phyloP scores from a whole-genome alignment of 1,284 basidiomycete genomes.

The Trichosporon asahii region DNA sequence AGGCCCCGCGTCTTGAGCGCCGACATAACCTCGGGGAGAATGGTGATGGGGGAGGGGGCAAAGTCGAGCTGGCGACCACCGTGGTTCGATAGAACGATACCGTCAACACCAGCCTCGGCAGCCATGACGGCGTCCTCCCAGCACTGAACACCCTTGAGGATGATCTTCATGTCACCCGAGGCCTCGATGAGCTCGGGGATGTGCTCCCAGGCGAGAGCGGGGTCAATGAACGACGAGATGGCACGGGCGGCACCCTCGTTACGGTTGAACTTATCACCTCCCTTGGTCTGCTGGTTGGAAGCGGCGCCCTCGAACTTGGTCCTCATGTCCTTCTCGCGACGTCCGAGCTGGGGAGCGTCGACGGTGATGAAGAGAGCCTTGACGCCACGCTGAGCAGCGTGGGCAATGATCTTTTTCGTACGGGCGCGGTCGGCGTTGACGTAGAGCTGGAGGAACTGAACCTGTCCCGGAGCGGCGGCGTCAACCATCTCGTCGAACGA shows the following conservation, averaged over 20 bases:
- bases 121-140: constrained; percentile 92
- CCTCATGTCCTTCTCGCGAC: constrained; percentile 93
- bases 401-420: constrained; percentile 76
- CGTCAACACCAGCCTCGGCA: constrained; percentile 74
- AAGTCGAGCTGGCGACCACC: constrained; percentile 84
- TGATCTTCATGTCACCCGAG: constrained; percentile 79
- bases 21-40: constrained; percentile 79
- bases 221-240: constrained; percentile 95
- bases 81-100: constrained; percentile 64
- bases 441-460: constrained; percentile 77
- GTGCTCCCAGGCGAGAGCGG: constrained; percentile 80
- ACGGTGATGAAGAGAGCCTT: constrained; percentile 85
- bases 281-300: constrained; percentile 60
- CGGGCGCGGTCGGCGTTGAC: constrained; percentile 80
- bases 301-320: constrained; percentile 89
- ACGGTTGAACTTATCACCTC: constrained; percentile 64
- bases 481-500: constrained; percentile 84
- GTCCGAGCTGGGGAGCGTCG: constrained; percentile 86
- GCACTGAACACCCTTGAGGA: constrained; percentile 87
- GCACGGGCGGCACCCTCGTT: constrained; percentile 89
- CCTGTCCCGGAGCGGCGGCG: constrained; percentile 66
- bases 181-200: constrained; percentile 83
- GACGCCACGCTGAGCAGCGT: constrained; percentile 77
- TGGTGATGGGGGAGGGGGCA: constrained; percentile 81
- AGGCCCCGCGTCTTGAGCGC: constrained; percentile 67